Base-by-base conservation (phyloP, 306 rosid genomes). In the Medicago lupulina region DNA sequence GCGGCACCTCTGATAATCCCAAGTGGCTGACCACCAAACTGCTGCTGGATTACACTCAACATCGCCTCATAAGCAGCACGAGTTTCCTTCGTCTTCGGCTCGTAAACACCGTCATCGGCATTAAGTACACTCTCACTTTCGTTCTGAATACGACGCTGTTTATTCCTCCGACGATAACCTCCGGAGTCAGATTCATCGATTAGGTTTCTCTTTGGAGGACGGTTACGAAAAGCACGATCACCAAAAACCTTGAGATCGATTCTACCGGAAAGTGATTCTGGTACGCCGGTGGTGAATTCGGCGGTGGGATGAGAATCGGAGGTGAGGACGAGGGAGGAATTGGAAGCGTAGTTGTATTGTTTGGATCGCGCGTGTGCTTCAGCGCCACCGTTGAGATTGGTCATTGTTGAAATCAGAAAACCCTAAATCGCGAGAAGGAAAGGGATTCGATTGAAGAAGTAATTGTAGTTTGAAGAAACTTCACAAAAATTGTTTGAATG, bases 291-390 rank as follows among this genome's bases (percentile, higher is more conserved):
- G 62, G 95, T 43, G 3, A 3, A 93, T 68, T 91, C 98, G 60
- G 87, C 95, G 3, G 94, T 87, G 0, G 98, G 90, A 1, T 92
- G 87, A 18, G 93, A 86, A 68, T 88, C 98, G 8, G 95, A 84
- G 8, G 96, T 88, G 21, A 94, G 86, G 9, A 94, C 98, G 8
- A 94, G 73, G 44, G 92, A 91, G 2, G 98, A 94, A 86, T 94
- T 94, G 15, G 94, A 89, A 49, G 90, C 47, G 71, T 93, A 93
- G 79, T 89, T 93, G 60, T 88, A 93, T 15, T 91, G 98, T 86
- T 89, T 91, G 90, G 83, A 87, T 10, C 98, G 85, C 15, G 97
- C 98, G 87, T 94, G 97, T 8, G 97, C 96, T 60, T 94, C 98
- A 1, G 97, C 97, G 44, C 98, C 97, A 19, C 98, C 97, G 11